Conservation (phyloP, 1,284 basidiomycete species). For the Meripilus lineatus region DNA sequence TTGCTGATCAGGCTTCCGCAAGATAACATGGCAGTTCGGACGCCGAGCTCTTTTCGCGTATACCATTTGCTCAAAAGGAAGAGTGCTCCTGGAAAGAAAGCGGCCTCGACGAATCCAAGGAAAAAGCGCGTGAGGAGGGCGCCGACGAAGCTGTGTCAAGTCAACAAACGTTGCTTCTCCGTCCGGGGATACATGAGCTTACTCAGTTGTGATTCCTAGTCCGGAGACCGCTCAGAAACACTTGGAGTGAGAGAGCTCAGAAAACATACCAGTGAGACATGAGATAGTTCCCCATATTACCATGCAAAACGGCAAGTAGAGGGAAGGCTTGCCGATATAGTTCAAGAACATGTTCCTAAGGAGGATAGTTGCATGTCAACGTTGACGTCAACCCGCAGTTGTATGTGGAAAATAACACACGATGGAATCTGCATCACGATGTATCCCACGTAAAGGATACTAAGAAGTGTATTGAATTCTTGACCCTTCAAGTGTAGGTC, state of each 20-base stretch:
- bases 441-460: slow-evolving; percentile 76
- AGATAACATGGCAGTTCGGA: slow-evolving; percentile 70
- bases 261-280: slow-evolving; percentile 55
- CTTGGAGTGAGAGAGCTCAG: no score
- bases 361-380: slow-evolving; percentile 4
- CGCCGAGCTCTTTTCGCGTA: slow-evolving; percentile 60
- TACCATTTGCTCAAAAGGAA: slow-evolving; percentile 74
- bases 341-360: slow-evolving; percentile 71
- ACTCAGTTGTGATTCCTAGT: slow-evolving; percentile 59
- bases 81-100: slow-evolving; percentile 68
- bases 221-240: no score
- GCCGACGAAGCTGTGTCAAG: slow-evolving; percentile 52
- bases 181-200: slow-evolving; percentile 20
- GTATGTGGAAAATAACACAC: slow-evolving; percentile 32
- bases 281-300: slow-evolving; percentile 68
- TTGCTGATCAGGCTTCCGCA: slow-evolving; percentile 76
- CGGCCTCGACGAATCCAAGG: slow-evolving; percentile 65
- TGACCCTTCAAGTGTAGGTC: slow-evolving; percentile 60
- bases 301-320: slow-evolving; percentile 73
- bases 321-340: slow-evolving; percentile 64
- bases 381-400: slow-evolving; percentile 5
- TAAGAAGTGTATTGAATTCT: slow-evolving; percentile 68
- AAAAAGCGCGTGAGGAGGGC: slow-evolving; percentile 73
- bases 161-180: slow-evolving; percentile 1
- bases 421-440: slow-evolving; percentile 78